These are phyloP conservation scores for Apiospora kogelbergensis DNA, from an alignment of 2,329 filamentous ascomycete species.

Conservation along the genomic window DNA sequence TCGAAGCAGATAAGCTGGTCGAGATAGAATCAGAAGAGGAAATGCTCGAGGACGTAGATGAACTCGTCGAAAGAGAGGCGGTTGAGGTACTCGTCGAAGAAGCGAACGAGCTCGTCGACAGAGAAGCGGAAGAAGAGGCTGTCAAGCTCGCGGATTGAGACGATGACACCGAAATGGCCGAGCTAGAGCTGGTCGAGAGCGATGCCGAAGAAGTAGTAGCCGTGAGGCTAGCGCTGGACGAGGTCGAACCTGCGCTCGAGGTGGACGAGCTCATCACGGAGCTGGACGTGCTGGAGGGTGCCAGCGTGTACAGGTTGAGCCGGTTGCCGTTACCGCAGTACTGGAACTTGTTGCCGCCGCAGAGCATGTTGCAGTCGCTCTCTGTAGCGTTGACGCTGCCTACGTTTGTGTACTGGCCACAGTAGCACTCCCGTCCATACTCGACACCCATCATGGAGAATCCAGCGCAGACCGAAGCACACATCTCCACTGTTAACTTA, in stretches of 20 bases:
- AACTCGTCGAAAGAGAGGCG: neutral
- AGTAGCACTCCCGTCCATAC: constrained; percentile 34
- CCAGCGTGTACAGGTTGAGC: constrained; percentile 20
- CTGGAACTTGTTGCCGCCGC: constrained; percentile 21
- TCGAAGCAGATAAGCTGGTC: neutral
- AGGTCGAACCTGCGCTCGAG: neutral
- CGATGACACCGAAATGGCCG: neutral
- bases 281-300: constrained; percentile 15
- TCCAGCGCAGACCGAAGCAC: constrained; percentile 24
- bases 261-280: constrained; percentile 16
- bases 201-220: neutral
- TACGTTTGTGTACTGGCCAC: constrained; percentile 20
- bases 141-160: neutral
- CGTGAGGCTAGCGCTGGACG: neutral
- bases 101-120: neutral
- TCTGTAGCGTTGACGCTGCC: constrained; percentile 15
- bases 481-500: constrained; percentile 38
- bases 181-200: neutral
- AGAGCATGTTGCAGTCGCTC: constrained; percentile 22
- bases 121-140: neutral
- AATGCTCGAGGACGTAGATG: neutral
- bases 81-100: neutral
- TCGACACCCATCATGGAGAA: constrained; percentile 39
- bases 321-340: constrained; percentile 25
- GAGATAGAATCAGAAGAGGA: neutral